Evolutionary conservation across 371 early-diverging fungal species (phyloP), one percentile per base, ranked within the genome.

Genomic region (Mortierella sp.): DNA sequence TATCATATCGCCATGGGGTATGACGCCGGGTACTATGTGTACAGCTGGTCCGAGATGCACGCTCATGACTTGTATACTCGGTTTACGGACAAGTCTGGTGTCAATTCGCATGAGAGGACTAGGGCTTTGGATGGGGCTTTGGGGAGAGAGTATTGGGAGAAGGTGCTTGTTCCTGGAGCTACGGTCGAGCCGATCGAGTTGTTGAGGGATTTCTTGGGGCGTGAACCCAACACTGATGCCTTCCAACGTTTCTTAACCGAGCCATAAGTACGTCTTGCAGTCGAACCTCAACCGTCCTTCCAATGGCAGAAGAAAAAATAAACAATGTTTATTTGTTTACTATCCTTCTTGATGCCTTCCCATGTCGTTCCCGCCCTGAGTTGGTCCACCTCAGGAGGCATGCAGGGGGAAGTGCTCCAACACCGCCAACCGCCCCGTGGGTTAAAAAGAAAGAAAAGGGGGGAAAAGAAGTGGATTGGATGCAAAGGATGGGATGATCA

Each of bases 1-100:
- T 87, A 80, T 46, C 80, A 87, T 61, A 82, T 83, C 31, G 77
- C 81, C 54, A 95, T 96, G 93, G 97, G 97, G 8, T 97, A 96
- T 76, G 95, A 96, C 83, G 93, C 95, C 21, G 93, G 94, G 16
- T 93, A 94, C 85, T 93, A 93, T 79, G 93, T 94, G 13, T 94
- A 94, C 77, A 88, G 96, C 84, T 97, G 96, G 95, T 92, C 94
- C 19, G 92, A 95, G 87, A 96, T 97, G 69, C 96, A 93, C 82
- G 93, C 96, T 1, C 94, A 95, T 43, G 98, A 97, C 78, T 95
- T 98, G 93, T 97, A 89, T 73, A 93, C 94, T 72, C 79, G 82
- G 16, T 89, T 89, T 75, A 69, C 50, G 8, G 54, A 26, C 8
- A 74, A 69, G 16, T 37, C 70, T 10, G n/a, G 46, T 24, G 11